These are phyloP conservation scores for Talaromyces proteolyticus DNA, from an alignment of 495 filamentous ascomycete genomes.

Conservation along the genomic window DNA sequence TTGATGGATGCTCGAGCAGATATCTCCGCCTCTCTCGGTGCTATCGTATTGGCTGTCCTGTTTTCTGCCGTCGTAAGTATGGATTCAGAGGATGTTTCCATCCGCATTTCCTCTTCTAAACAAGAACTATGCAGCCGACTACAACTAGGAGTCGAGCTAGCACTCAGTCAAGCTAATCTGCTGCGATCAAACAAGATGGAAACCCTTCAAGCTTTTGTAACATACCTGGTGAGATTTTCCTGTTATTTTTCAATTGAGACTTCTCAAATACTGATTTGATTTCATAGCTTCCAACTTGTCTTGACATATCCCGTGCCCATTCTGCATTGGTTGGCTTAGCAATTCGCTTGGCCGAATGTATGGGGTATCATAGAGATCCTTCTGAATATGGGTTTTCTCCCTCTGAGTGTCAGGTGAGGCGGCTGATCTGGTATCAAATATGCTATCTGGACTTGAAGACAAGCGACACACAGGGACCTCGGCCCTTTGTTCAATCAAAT, in stretches of 20 bases:
- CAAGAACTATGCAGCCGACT: neutral
- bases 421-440: neutral
- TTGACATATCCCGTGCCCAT: neutral
- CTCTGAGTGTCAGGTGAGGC: neutral
- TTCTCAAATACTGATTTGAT: neutral
- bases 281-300: neutral
- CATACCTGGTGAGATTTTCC: neutral
- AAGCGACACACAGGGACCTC: neutral
- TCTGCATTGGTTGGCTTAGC: neutral
- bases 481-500: neutral
- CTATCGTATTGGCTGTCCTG: neutral
- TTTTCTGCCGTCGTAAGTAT: neutral
- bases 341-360: neutral
- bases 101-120: neutral
- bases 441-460: neutral
- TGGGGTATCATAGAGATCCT: neutral
- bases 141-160: neutral
- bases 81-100: neutral
- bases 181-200: neutral
- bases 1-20: constrained; percentile 29
- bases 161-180: neutral
- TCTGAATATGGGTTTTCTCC: neutral
- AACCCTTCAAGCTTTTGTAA: neutral
- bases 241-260: neutral
- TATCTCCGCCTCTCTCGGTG: constrained; percentile 3